Evolutionary conservation across 2,329 filamentous ascomycete species (phyloP), one percentile per base, ranked within the genome.

Genomic region (Fusarium multiceps): DNA sequence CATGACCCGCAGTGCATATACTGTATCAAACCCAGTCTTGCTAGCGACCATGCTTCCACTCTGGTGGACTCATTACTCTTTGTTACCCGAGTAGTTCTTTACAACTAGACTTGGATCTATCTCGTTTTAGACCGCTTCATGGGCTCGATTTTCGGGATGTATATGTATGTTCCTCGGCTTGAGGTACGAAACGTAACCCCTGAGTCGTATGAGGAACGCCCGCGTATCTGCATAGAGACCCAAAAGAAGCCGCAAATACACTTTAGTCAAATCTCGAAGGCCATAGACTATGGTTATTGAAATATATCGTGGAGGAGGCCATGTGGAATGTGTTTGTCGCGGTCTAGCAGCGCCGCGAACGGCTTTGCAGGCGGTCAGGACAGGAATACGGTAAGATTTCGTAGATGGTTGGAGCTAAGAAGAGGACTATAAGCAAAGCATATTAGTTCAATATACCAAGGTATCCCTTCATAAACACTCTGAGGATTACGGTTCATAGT

Each of bases 381-480:
- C 10, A 37, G 34, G 10, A 37, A n/a, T n/a, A 37, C 18, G 18
- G 10, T 6, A 6, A 4, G 34, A 37, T 10, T 37, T 37, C 34
- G 34, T 3, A 12, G 34, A 12, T 12, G 34, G 18, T 37, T n/a
- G 34, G 3, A 37, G 18, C 6, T 37, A 12, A 10, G 34, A 37
- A 37, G 34, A 37, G 18, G 12, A n/a, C 34, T n/a, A 18, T 4
- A 37, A 37, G 18, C 34, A n/a, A 37, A n/a, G 1, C 4, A 12
- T n/a, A 10, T 37, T n/a, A 37, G 34, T 7, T 1, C 6, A 18
- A n/a, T n/a, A n/a, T 37, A 7, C 5, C 34, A 37, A 37, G 18
- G 10, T 3, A 18, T 37, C 18, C 34, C 6, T 37, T 0, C 7
- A 12, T 3, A 12, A 6, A 0, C 6, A 37, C 34, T 37, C 3